Evolutionary conservation across 1,284 basidiomycete genomes (phyloP).

Genomic region (Cutaneotrichosporon daszewskae): DNA sequence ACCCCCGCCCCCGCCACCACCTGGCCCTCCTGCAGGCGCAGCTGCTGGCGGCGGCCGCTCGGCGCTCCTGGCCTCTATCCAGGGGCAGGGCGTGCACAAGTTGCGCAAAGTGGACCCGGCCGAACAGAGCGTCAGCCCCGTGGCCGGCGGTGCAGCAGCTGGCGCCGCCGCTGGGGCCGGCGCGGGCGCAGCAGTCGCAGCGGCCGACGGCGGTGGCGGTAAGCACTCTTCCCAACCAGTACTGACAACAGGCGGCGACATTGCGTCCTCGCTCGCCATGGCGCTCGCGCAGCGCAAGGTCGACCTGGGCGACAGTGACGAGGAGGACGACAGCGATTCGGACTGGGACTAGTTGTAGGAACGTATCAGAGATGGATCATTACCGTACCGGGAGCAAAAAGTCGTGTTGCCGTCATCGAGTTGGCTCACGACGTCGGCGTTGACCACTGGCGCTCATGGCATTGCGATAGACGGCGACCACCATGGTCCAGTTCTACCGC

Average conservation of each 20-base stretch:
- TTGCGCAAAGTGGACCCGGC: slow-evolving; percentile 59
- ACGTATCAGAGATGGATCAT: background rate
- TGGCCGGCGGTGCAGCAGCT: slow-evolving; percentile 51
- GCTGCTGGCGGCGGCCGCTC: slow-evolving; percentile 47
- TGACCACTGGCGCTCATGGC: too few relatives aligned
- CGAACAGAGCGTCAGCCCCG: slow-evolving; percentile 43
- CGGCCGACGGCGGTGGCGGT: slow-evolving; percentile 7
- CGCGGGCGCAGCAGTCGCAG: slow-evolving; percentile 35
- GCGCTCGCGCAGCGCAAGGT: slow-evolving; percentile 74
- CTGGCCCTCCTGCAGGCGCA: slow-evolving; percentile 43
- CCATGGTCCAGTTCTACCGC: slow-evolving; percentile 31
- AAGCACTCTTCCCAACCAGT: too few relatives aligned
- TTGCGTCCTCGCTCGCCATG: slow-evolving; percentile 62
- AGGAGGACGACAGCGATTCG: slow-evolving; percentile 82
- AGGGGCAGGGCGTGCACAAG: slow-evolving; percentile 63
- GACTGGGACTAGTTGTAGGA: slow-evolving; percentile 67
- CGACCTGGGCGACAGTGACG: slow-evolving; percentile 81
- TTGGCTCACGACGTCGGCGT: too few relatives aligned
- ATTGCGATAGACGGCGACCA: too few relatives aligned
- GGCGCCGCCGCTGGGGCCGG: slow-evolving; percentile 49
- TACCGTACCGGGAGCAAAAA: background rate
- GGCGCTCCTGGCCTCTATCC: slow-evolving; percentile 62
- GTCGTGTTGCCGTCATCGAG: too few relatives aligned
- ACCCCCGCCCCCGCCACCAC: slow-evolving; percentile 55
- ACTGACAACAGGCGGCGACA: too few relatives aligned